These are phyloP conservation scores for Xylariaceae sp. DNA, from an alignment of 2,329 filamentous ascomycete species.

Conservation along the genomic window DNA sequence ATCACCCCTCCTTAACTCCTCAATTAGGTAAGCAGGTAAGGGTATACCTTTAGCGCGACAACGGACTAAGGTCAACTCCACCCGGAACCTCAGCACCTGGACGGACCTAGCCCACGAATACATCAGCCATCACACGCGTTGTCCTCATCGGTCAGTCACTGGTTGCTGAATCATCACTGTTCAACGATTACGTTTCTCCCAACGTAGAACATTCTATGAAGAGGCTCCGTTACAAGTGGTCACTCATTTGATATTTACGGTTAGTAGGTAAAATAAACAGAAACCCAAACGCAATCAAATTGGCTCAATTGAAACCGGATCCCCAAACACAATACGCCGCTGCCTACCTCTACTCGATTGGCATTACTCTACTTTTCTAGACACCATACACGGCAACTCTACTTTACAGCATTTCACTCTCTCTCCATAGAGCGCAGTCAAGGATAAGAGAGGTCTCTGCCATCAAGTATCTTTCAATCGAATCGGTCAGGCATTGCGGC, in stretches of 20 bases:
- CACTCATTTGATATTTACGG: not conserved
- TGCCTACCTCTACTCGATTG: constrained; percentile 11
- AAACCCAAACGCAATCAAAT: not conserved
- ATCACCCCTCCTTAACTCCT: no score
- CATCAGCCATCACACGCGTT: not conserved
- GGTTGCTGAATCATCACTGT: constrained; percentile 6
- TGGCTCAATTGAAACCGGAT: constrained; percentile 11
- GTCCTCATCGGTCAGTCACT: not conserved
- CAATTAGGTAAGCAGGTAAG: no score
- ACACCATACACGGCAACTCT: not conserved
- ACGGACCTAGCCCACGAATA: no score
- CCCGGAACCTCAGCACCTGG: no score
- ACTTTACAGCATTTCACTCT: not conserved
- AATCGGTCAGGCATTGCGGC: not conserved
- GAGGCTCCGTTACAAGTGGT: not conserved
- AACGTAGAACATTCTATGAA: not conserved
- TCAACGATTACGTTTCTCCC: not conserved
- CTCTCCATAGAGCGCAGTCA: not conserved
- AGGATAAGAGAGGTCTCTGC: not conserved
- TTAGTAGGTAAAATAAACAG: not conserved
- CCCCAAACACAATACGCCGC: constrained; percentile 17
- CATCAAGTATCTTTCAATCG: not conserved
- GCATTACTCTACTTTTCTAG: not conserved
- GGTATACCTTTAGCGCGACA: no score
- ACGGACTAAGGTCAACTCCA: no score